A percentile compares a stretch with the other conserved stretches of the same genome.
Conservation (phyloP, 768 basidiomycete genomes). For the Hortiboletus campestris region DNA sequence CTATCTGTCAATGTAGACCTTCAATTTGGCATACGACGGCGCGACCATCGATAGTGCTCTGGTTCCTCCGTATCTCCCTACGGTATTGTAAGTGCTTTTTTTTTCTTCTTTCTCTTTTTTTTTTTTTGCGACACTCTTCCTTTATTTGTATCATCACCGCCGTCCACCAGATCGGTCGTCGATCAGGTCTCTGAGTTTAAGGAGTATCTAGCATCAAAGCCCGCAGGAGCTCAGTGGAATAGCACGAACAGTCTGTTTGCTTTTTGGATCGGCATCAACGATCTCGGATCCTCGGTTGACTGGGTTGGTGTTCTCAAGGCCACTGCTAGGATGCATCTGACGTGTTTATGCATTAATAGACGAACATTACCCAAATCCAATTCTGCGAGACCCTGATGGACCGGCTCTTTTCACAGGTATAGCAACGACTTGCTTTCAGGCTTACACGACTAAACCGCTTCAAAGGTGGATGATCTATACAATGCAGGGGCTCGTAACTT, state of each 20-base stretch:
- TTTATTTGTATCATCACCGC: neutral
- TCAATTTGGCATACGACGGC: slow-evolving; percentile 66
- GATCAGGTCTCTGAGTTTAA: slow-evolving; percentile 66
- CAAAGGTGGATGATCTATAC: slow-evolving; percentile 22
- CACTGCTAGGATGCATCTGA: neutral
- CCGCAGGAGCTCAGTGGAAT: slow-evolving; percentile 54
- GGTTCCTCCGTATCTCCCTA: slow-evolving; percentile 51
- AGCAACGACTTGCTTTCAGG: neutral
- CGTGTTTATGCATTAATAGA: slow-evolving; percentile 5
- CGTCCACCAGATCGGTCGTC: slow-evolving; percentile 22
- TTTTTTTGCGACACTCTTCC: neutral
- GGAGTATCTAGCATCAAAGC: slow-evolving; percentile 43
- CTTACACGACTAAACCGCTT: neutral
- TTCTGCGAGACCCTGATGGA: slow-evolving; percentile 27
- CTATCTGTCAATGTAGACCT: slow-evolving; percentile 39
- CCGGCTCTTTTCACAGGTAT: slow-evolving; percentile 30
- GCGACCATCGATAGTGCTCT: slow-evolving; percentile 62
- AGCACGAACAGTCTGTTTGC: slow-evolving; percentile 58
- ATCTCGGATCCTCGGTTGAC: slow-evolving; percentile 35
- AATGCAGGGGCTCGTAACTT: slow-evolving; percentile 56
- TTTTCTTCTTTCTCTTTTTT: no score
- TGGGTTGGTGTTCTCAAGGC: slow-evolving; percentile 14
- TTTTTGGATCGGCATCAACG: slow-evolving; percentile 71
- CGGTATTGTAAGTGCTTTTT: slow-evolving; percentile 54
- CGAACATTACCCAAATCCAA: slow-evolving; percentile 21